Base-by-base conservation (phyloP, 257 asterid species). In the Gardenia jasminoides region DNA sequence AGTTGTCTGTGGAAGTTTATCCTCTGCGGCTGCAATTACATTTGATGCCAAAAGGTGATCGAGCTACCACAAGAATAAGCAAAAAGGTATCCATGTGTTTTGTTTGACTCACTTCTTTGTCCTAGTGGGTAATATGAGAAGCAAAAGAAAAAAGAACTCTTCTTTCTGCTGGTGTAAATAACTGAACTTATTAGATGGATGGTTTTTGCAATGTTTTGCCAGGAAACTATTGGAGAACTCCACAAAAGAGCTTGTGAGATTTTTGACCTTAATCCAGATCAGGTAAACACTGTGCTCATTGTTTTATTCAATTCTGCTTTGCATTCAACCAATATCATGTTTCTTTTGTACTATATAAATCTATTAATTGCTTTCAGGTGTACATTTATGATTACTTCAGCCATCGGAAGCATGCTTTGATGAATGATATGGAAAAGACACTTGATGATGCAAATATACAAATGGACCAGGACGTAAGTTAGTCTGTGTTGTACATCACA, bases 381-480 rank as follows among this genome's bases (percentile, higher is more conserved):
- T 86, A 76, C 77, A 87, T 96, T 82, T 96, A 98, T 97, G 98
- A 96, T 81, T 93, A 93, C 88, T 91, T 90, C 80, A 91, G 96
- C 82, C 96, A 90, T 74, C 92, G 85, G 76, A 96, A 90, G 84
- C 98, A 96, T 83, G 88, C 97, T 58, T 83, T 96, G 92, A 91
- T 95, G 98, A 91, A 85, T 83, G 97, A 96, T 85, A 89, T 96
- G 97, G 98, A 89, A 70, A 96, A 92, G 88, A 91, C 96, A 6
- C 97, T 96, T 59, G 97, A 91, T 83, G 97, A 93, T 88, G 97
- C 98, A 76, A 96, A 96, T 85, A 92, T 96, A 80, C 99, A 96
- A 87, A 96, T 96, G 99, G 99, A 93, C 87, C 98, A 96, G 92
- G 98, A 96, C 88, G 98, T 93, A 83, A 81, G 99, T 89, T 83